These are phyloP conservation scores for Fraxinus angustifolia DNA, from an alignment of 305 asterid genomes.

Conservation along the genomic window DNA sequence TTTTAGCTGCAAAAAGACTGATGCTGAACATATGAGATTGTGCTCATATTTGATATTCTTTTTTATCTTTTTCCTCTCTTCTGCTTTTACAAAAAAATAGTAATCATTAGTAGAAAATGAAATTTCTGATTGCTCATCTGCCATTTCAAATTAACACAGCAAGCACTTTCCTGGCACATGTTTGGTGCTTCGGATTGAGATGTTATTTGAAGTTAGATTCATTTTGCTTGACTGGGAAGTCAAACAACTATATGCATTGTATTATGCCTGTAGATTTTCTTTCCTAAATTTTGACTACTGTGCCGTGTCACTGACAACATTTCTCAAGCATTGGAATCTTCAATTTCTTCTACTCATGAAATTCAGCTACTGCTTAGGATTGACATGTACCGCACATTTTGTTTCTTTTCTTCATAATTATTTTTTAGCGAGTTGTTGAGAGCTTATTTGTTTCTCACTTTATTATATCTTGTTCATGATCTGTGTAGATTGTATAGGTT, in stretches of 20 bases:
- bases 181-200: neutral
- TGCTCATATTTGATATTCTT: neutral
- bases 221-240: neutral
- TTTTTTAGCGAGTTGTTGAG: neutral
- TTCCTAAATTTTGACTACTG: neutral
- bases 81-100: neutral
- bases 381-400: neutral
- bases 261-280: neutral
- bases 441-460: constrained; percentile 3
- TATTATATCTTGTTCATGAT: constrained; percentile 14
- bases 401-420: neutral
- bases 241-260: neutral
- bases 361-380: neutral
- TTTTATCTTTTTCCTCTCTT: neutral
- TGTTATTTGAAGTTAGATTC: neutral
- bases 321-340: neutral
- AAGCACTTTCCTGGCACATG: neutral
- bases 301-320: neutral
- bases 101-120: neutral
- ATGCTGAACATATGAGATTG: neutral
- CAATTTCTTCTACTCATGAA: neutral
- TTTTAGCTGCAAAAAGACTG: neutral
- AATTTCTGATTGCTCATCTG: neutral
- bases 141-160: neutral
- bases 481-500: constrained; percentile 77